Percentiles rank a stretch among this genome's conserved stretches.
Conservation (phyloP, 768 basidiomycete species). For the Russula ochroleuca region DNA sequence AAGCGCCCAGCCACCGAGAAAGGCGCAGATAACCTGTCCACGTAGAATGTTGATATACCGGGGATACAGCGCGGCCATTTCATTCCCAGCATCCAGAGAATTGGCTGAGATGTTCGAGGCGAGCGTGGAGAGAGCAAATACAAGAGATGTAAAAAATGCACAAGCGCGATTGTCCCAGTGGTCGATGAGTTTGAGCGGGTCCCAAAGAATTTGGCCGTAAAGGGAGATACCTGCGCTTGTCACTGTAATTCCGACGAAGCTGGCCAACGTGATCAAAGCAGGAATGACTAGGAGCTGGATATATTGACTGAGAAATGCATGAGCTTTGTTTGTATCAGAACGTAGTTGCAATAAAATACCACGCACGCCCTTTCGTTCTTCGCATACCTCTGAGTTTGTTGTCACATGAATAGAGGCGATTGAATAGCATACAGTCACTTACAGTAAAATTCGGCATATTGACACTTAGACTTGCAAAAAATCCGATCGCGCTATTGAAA, state of each 20-base stretch:
- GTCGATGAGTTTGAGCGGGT: constrained; percentile 70
- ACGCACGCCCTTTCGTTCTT: constrained; percentile 58
- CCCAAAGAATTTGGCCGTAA: constrained; percentile 69
- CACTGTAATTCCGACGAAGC: constrained; percentile 80
- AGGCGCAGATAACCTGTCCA: constrained; percentile 68
- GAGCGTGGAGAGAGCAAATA: constrained; percentile 68
- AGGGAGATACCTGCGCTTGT: constrained; percentile 69
- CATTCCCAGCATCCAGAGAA: constrained; percentile 71
- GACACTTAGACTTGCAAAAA: constrained; percentile 66
- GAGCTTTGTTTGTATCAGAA: background rate
- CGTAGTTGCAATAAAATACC: background rate
- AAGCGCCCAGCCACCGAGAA: constrained; percentile 79
- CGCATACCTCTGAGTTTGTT: constrained; percentile 56
- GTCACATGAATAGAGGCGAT: background rate
- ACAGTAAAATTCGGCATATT: constrained; percentile 86
- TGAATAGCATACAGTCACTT: constrained; percentile 13
- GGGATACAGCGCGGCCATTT: constrained; percentile 73
- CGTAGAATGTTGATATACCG: constrained; percentile 76
- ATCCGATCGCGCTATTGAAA: constrained; percentile 71
- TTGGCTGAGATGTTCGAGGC: constrained; percentile 72
- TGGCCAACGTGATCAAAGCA: constrained; percentile 65
- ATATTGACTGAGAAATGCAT: constrained; percentile 49
- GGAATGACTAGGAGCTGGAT: constrained; percentile 76
- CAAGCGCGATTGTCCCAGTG: constrained; percentile 82
- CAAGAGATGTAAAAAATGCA: constrained; percentile 76